Conservation (phyloP, 495 filamentous ascomycete species). For the Alectoria sarmentosa region DNA sequence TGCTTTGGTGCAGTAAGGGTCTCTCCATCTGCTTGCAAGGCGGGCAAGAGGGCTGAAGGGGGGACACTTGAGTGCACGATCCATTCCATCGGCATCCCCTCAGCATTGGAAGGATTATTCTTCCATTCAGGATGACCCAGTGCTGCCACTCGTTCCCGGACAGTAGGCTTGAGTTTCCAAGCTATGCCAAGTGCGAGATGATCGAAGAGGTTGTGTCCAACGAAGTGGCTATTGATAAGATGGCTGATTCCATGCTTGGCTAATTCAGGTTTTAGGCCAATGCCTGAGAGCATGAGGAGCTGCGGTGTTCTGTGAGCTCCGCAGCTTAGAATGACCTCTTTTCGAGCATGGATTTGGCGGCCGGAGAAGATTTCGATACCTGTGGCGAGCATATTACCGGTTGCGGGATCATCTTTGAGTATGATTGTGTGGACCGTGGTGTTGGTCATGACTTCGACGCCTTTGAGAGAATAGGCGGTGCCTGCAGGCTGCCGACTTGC, state of each 20-base stretch:
- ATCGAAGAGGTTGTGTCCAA: slow-evolving; percentile 43
- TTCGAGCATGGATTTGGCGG: slow-evolving; percentile 17
- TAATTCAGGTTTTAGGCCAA: slow-evolving; percentile 37
- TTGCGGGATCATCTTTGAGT: slow-evolving; percentile 20
- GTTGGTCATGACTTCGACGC: slow-evolving; percentile 29
- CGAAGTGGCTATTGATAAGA: slow-evolving; percentile 33
- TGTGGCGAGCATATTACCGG: slow-evolving; percentile 19
- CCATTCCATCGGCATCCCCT: slow-evolving; percentile 5
- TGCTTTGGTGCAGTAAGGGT: background rate
- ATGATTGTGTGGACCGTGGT: slow-evolving; percentile 27
- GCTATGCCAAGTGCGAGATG: slow-evolving; percentile 29
- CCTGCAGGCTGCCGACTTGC: slow-evolving; percentile 1
- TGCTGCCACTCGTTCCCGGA: slow-evolving; percentile 30
- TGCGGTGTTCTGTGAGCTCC: slow-evolving; percentile 47
- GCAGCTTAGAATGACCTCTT: slow-evolving; percentile 45
- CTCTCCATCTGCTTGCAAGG: background rate
- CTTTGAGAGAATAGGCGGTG: slow-evolving; percentile 20
- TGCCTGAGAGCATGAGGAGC: slow-evolving; percentile 51
- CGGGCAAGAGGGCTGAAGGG: background rate
- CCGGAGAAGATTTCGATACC: slow-evolving; percentile 27
- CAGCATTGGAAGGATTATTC: background rate
- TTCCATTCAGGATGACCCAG: slow-evolving; percentile 30
- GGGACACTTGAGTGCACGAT: background rate
- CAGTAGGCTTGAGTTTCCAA: slow-evolving; percentile 32
- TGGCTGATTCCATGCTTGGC: slow-evolving; percentile 34